Conservation (phyloP, 192 early-diverging fungal species). For the Coemansia sp. region DNA sequence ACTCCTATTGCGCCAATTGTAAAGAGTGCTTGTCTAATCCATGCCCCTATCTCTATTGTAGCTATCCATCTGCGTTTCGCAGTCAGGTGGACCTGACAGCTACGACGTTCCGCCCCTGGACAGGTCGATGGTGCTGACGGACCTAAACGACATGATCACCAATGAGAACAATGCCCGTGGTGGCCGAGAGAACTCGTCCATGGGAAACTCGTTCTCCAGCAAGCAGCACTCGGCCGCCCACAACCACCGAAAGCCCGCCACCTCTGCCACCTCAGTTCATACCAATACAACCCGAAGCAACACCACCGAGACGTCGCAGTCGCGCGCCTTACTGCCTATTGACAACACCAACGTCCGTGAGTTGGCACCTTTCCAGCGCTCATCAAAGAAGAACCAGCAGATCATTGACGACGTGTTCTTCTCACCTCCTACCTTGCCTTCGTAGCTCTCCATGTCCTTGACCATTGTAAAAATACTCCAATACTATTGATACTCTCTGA, state of each 20-base stretch:
- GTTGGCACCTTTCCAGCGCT: conserved; percentile 54
- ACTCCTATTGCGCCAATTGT: neutral
- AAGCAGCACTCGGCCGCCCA: conserved; percentile 27
- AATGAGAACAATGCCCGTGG: conserved; percentile 34
- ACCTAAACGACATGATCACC: conserved; percentile 52
- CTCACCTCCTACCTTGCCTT: conserved; percentile 35
- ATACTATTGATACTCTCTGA: neutral
- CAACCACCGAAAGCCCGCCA: conserved; percentile 24
- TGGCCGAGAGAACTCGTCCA: conserved; percentile 35
- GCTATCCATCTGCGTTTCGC: conserved; percentile 44
- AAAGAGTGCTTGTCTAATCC: neutral
- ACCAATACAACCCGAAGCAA: conserved; percentile 43
- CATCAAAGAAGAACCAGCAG: conserved; percentile 54
- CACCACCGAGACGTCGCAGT: conserved; percentile 51
- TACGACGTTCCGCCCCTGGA: conserved; percentile 42
- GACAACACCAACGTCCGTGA: conserved; percentile 54
- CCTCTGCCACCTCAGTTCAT: conserved; percentile 34
- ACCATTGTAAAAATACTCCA: conserved; percentile 6
- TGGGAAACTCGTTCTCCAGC: conserved; percentile 49
- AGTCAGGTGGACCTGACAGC: conserved; percentile 35
- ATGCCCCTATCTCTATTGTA: conserved; percentile 21
- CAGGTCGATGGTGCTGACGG: conserved; percentile 53
- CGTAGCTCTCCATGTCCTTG: conserved; percentile 11
- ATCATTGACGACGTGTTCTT: conserved; percentile 52
- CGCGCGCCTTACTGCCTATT: conserved; percentile 54